Base-by-base conservation (phyloP, 2,329 filamentous ascomycete species). In the Hirsutella thompsonii region DNA sequence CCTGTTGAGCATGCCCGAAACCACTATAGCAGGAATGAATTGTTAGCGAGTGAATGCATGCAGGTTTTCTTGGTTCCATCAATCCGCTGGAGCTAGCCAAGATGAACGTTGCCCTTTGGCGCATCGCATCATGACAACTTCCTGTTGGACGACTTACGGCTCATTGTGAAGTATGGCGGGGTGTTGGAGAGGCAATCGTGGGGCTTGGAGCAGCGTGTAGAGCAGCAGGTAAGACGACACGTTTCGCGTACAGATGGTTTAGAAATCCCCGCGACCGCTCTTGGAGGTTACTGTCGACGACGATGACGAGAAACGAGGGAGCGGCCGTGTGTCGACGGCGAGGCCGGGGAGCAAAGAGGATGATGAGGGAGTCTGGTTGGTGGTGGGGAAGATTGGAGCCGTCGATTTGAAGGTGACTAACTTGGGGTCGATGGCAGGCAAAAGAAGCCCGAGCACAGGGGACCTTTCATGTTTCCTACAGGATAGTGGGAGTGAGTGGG, bases 1-100 rank as follows among this genome's bases (percentile, higher is more conserved):
- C 76, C 90, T 88, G 69, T 90, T 94, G 55, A 95, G 74, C 86
- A 95, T 94, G 58, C 75, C 83, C 52, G 82, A 70, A 68, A 94
- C 88, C 94, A 28, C 32, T 34, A 21, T 42, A 44, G 38, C 42
- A 32, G 33, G 33, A 16, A 18, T 4, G 20, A 39, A 19, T 18
- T 14, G 16, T 39, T 4, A 39, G 37, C 29, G 8, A 30, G 23
- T n/a, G n/a, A n/a, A n/a, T n/a, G n/a, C n/a, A n/a, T n/a, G n/a
- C n/a, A n/a, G n/a, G n/a, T n/a, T n/a, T n/a, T n/a, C n/a, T n/a
- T n/a, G n/a, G n/a, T n/a, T n/a, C n/a, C n/a, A n/a, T n/a, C n/a
- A n/a, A n/a, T n/a, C n/a, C n/a, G 10, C 10, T 2, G 10, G 16
- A n/a, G 5, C 13, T 30, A 3, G 28, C 28, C 11, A 30, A 10